Evolutionary conservation across 2,329 filamentous ascomycete genomes (phyloP), one percentile per base, ranked within the genome.

Genomic region (Cylindrodendrum hubeiense): DNA sequence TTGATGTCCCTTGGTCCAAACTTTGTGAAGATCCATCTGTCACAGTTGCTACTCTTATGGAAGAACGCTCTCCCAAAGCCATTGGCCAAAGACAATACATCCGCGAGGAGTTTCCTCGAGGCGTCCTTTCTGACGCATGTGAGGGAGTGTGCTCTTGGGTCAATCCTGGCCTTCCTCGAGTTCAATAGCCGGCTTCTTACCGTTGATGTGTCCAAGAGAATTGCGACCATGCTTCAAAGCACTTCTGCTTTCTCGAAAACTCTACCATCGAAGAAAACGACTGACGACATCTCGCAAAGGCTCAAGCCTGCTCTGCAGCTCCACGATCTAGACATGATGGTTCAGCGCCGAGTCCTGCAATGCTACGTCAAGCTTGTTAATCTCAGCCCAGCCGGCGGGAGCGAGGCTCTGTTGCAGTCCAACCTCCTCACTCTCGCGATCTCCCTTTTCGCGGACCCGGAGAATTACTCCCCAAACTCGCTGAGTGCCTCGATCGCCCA

Each of bases 21-120:
- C 78, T 99, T 99, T 78, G 95, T 98, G 79, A 99, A 99, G 81
- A 98, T 98, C 24, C 96, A 99, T 79, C 86, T 99, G 8, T 95
- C 95, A 3, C 96, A 99, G 76, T 85, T 99, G 22, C 89, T 99
- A 60, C 83, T 99, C 9, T 84, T 99, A 7, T 99, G 96, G 96
- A 97, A 97, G 80, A 99, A 98, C 79, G 95, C 96, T 0, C 85
- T 99, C 12, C 95, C 97, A 0, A 97, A 97, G 75, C 95, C 97
- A 6, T 81, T 98, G n/a, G 91, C 94, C 34, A 97, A 94, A 78
- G 95, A 98, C 71, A 97, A 96, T 71, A 93, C 94, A 54, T 89
- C 91, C 0, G 90, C 95, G 67, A 89, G 95, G 57, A 95, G 93
- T 67, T 87, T 94, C 54, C 84, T 98, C 8, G 97, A 99, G 77